These are phyloP conservation scores for Ophiostoma quercus DNA, from an alignment of 2,329 filamentous ascomycete species.

Conservation along the genomic window DNA sequence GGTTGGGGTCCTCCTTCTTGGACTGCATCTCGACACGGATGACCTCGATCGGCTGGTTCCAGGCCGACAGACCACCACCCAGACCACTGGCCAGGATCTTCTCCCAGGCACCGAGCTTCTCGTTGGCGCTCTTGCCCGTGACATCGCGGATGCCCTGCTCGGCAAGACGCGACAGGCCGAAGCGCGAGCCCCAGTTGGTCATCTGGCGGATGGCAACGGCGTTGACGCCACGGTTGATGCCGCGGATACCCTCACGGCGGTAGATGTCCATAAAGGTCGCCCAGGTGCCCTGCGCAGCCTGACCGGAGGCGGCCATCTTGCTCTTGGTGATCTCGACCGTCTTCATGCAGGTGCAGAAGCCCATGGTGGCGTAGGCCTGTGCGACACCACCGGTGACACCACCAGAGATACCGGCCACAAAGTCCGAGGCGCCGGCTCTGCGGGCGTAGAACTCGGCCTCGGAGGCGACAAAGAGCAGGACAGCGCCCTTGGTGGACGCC, in stretches of 20 bases:
- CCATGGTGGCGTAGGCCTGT: constrained; percentile 99
- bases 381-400: constrained; percentile 93
- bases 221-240: constrained; percentile 98
- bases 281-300: constrained; percentile 84
- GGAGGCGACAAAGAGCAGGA: constrained; percentile 97
- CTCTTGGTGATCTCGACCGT: constrained; percentile 99
- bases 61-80: constrained; percentile 90
- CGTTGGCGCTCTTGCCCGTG: constrained; percentile 71
- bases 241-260: constrained; percentile 83
- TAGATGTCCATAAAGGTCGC: constrained; percentile 97
- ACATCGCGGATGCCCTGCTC: constrained; percentile 78
- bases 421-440: constrained; percentile 74
- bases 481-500: constrained; percentile 97
- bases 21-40: constrained; percentile 99
- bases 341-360: constrained; percentile 99
- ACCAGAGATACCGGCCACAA: constrained; percentile 80
- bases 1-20: constrained; percentile 95
- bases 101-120: constrained; percentile 74
- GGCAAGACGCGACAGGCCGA: constrained; percentile 86
- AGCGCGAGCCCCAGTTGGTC: constrained; percentile 98
- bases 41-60: constrained; percentile 99
- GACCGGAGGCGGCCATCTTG: constrained; percentile 79
- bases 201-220: constrained; percentile 98
- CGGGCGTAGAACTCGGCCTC: constrained; percentile 96
- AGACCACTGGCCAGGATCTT: constrained; percentile 83